A percentile compares a stretch with the other conserved stretches of the same genome.
phyloP scores from a whole-genome alignment of 2,329 filamentous ascomycete species.

The Trematosphaeria pertusa region DNA sequence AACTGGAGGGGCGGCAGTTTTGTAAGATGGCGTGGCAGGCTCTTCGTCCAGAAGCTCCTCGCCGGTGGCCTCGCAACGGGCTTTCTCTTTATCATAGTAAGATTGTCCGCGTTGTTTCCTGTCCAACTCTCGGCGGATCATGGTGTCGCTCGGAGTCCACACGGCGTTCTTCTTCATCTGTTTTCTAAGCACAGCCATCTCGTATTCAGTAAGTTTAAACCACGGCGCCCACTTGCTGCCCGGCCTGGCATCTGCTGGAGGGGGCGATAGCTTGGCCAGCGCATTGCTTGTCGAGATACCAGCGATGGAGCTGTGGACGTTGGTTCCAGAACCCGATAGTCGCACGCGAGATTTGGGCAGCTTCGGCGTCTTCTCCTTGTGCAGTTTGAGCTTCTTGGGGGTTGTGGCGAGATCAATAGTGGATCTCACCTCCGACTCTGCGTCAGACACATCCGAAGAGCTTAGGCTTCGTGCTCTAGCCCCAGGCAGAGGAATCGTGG shows the following conservation, averaged over 20 bases:
- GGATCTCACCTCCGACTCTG: constrained; percentile 26
- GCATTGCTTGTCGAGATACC: constrained; percentile 69
- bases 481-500: constrained; percentile 20
- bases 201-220: constrained; percentile 70
- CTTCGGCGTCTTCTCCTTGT: constrained; percentile 40
- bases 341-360: constrained; percentile 52
- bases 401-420: constrained; percentile 25
- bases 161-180: constrained; percentile 92
- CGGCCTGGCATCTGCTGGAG: constrained; percentile 64
- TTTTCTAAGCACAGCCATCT: constrained; percentile 76
- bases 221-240: constrained; percentile 69
- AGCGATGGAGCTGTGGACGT: constrained; percentile 61
- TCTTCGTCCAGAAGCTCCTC: constrained; percentile 68
- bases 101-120: constrained; percentile 65
- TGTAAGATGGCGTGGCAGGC: constrained; percentile 24
- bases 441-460: constrained; percentile 24
- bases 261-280: constrained; percentile 64
- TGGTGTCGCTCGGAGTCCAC: constrained; percentile 84
- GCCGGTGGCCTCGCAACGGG: constrained; percentile 65
- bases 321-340: constrained; percentile 57
- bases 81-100: constrained; percentile 63
- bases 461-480: constrained; percentile 20
- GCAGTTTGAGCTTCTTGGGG: constrained; percentile 35
- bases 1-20: background rate
- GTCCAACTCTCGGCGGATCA: constrained; percentile 82